These are phyloP conservation scores for Thalassiosira profunda DNA, from an alignment of 108 stramenopile genomes.

Conservation along the genomic window DNA sequence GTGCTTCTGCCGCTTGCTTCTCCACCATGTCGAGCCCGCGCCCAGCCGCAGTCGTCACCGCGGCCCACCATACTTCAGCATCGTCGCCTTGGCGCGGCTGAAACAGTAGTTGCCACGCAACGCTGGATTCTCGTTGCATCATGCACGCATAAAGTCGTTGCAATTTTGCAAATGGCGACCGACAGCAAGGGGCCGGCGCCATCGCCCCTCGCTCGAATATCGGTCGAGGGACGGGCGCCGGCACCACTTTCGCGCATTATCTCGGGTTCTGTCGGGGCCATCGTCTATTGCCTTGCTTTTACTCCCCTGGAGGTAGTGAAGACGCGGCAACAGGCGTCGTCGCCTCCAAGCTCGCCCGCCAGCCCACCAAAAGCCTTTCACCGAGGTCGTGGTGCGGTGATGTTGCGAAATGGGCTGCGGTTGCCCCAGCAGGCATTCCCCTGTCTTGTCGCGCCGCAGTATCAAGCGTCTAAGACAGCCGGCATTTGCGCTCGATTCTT, in stretches of 20 bases:
- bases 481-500: conserved; percentile 18
- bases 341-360: not conserved
- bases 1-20: too few species aligned
- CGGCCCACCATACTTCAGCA: too few species aligned
- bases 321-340: conserved; percentile 63
- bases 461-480: not conserved
- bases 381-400: conserved; percentile 57
- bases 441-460: conserved; percentile 36
- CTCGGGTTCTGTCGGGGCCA: conserved; percentile 69
- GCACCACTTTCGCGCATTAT: conserved; percentile 44
- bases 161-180: too few species aligned
- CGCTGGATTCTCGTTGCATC: too few species aligned
- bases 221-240: too few species aligned
- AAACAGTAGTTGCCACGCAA: too few species aligned
- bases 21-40: too few species aligned
- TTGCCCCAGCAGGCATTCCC: conserved; percentile 47
- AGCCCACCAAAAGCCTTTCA: not conserved
- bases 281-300: conserved; percentile 60
- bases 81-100: too few species aligned
- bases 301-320: conserved; percentile 85
- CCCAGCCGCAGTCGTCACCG: too few species aligned
- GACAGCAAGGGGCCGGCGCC: too few species aligned
- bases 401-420: conserved; percentile 62
- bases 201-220: too few species aligned
- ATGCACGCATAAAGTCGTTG: too few species aligned